Evolutionary conservation across 2,329 filamentous ascomycete genomes (phyloP).

Genomic region (Emericellopsis cladophorae): DNA sequence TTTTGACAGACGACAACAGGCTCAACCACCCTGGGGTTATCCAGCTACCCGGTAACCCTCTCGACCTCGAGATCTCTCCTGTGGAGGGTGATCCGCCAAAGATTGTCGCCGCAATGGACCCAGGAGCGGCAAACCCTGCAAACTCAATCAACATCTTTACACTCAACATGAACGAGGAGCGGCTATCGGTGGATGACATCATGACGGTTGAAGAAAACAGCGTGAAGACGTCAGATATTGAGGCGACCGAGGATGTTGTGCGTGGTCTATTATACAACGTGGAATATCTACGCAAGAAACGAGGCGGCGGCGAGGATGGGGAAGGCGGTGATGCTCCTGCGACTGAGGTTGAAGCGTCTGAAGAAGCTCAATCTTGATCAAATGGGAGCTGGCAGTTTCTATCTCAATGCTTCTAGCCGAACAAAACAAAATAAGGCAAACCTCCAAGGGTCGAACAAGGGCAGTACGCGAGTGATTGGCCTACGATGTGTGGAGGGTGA

Average conservation of each 20-base stretch:
- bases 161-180: slow-evolving; percentile 16
- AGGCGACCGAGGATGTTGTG: slow-evolving; percentile 23
- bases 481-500: too few relatives aligned
- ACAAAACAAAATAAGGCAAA: too few relatives aligned
- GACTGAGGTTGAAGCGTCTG: too few relatives aligned
- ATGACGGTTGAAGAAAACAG: slow-evolving; percentile 10
- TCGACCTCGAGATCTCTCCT: slow-evolving; percentile 33
- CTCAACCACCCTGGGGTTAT: slow-evolving; percentile 36
- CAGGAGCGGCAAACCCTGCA: slow-evolving; percentile 11
- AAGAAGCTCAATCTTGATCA: too few relatives aligned
- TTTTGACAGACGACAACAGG: slow-evolving; percentile 30
- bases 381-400: too few relatives aligned
- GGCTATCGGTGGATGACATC: slow-evolving; percentile 17
- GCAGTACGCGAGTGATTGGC: too few relatives aligned
- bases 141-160: slow-evolving; percentile 17
- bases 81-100: slow-evolving; percentile 9
- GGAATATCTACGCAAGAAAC: slow-evolving; percentile 34
- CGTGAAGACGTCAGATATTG: slow-evolving; percentile 15
- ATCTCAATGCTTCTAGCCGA: too few relatives aligned
- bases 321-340: slow-evolving; percentile 4
- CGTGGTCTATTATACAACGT: slow-evolving; percentile 29
- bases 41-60: slow-evolving; percentile 49
- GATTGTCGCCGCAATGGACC: slow-evolving; percentile 28
- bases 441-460: too few relatives aligned
- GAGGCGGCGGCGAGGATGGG: slow-evolving; percentile 13